Base-by-base conservation (phyloP, 169 alveolate genomes). In the Cryptosporidium sp. region DNA sequence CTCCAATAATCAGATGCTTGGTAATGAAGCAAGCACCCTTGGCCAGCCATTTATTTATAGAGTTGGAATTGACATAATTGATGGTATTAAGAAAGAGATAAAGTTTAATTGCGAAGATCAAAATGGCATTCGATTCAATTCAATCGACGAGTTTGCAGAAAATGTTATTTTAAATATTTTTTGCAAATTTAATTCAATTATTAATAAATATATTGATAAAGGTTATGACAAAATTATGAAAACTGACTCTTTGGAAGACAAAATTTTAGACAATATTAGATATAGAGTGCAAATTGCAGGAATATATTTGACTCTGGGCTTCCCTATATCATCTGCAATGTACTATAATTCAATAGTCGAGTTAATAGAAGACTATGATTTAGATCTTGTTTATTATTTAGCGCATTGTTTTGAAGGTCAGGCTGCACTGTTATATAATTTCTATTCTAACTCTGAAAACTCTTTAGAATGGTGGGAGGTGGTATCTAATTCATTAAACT, bases 391-490 rank as follows among this genome's bases (percentile, higher is more conserved):
- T 6, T 59, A 18, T 75, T 51, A 62, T 6, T 31, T 80, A 33
- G 71, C 80, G 29, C 50, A 23, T 39, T 80, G 80, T 23, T 31
- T 62, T 29, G 70, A 80, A 62, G 89, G 89, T 1, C 89, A 80
- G 50, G 62, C 75, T 45, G 3, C 73, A 8, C 6, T 65, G 41
- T 31, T 80, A 41, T 80, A 41, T 39, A 9, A 37, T n/a, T 80
- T 29, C 52, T 80, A 80, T 41, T n/a, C 23, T 16, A 16, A 61
- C 21, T 59, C 71, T 7, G 68, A 80, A 10, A 33, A 41, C 12
- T 31, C 89, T 1, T 18, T 45, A 0, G 89, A 67, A 18, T 80
- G 89, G 89, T 80, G 89, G 89, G 80, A 80, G 23, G 89, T 65
- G 8, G 75, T 61, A 18, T 59, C 75, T 41, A 59, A 62, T 41